Percentiles rank a stretch among this genome's conserved stretches.
phyloP scores from a whole-genome alignment of 108 stramenopile species.

The Pseudonitzschia delicatissima region DNA sequence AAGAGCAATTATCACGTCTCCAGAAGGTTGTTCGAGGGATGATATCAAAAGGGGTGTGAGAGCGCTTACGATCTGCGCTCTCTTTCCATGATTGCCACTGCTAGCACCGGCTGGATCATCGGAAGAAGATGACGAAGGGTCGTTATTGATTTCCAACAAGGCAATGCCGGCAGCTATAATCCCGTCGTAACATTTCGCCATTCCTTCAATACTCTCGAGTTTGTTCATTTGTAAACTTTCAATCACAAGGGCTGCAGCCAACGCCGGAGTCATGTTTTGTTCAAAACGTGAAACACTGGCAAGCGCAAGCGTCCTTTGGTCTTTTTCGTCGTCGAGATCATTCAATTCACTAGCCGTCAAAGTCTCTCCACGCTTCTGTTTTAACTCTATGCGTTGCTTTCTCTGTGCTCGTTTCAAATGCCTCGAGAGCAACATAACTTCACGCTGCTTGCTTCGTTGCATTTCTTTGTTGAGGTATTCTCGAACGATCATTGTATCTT shows the following conservation, averaged over 20 bases:
- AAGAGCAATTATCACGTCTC: slow-evolving; percentile 62
- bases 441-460: slow-evolving; percentile 38
- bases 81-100: slow-evolving; percentile 20
- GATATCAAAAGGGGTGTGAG: slow-evolving; percentile 78
- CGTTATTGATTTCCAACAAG: slow-evolving; percentile 52
- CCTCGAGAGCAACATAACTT: slow-evolving; percentile 40
- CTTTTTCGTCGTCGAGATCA: slow-evolving; percentile 20
- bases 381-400: slow-evolving; percentile 30
- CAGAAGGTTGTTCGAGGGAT: slow-evolving; percentile 75
- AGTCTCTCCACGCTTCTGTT: slow-evolving; percentile 15
- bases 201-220: slow-evolving; percentile 78
- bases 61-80: slow-evolving; percentile 63
- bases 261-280: slow-evolving; percentile 48
- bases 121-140: slow-evolving; percentile 15
- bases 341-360: slow-evolving; percentile 5
- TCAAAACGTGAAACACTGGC: slow-evolving; percentile 43
- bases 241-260: slow-evolving; percentile 65
- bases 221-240: slow-evolving; percentile 68
- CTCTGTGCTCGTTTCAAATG: slow-evolving; percentile 47
- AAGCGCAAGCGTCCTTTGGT: slow-evolving; percentile 19
- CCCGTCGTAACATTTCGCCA: slow-evolving; percentile 87
- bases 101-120: neutral
- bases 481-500: slow-evolving; percentile 53
- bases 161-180: slow-evolving; percentile 82
- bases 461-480: slow-evolving; percentile 40